Evolutionary conservation across 331 rosid genomes (phyloP), one percentile per base, ranked within the genome.

Genomic region (Acacia concinna): DNA sequence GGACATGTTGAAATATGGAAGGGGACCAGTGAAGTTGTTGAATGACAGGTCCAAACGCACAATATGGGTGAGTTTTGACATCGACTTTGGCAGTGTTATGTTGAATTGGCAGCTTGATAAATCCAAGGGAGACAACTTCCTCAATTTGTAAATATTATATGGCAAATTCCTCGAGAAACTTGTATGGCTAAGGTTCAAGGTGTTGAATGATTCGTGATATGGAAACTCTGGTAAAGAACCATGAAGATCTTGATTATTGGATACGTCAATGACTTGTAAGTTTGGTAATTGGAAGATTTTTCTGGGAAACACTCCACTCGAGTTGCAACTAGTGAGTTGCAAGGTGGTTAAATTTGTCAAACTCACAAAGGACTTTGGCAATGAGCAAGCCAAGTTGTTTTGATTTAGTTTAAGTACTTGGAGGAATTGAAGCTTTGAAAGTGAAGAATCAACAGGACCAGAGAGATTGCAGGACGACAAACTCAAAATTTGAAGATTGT

Each of bases 301-400:
- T 25, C 35, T 0, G 0, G 92, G 92, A 23, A 88, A 83, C 0
- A 11, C 0, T 5, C 84, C 90, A 0, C 6, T 0, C 31, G 79
- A 83, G 0, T 30, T 35, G 2, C 52, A 62, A 27, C 0, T 0
- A 0, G 12, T 0, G 28, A 86, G 75, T 9, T 0, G 1, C 13
- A 88, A 37, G 17, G 34, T 65, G 2, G 71, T 72, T 70, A 90
- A 67, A 57, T 79, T 81, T 2, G 78, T 1, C 51, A 86, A 83
- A 6, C 68, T 41, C 1, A 68, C 57, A 17, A 82, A 78, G 73
- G 60, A 78, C 0, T 56, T 8, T 11, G 84, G 89, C 13, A 89
- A 59, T 60, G 28, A 12, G 15, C 56, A 0, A 35, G 57, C 32
- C 5, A 89, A 0, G 27, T 56, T 14, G 20, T 81, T 84, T 0